These are phyloP conservation scores for Kodamaea restingae DNA, from an alignment of 805 yeast species.

Conservation along the genomic window DNA sequence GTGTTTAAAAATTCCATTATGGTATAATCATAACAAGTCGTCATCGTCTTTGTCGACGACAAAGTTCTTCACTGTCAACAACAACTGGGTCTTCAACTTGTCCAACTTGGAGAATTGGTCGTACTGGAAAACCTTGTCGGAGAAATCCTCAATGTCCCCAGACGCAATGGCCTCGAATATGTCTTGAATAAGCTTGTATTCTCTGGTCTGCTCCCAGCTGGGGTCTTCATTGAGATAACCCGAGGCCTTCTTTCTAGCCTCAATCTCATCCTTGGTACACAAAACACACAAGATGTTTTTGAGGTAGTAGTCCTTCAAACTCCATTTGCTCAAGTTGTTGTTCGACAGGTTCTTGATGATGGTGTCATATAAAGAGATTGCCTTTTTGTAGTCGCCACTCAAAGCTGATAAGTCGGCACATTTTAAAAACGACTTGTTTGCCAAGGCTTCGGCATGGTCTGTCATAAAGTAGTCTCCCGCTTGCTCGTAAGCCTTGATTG, in stretches of 20 bases:
- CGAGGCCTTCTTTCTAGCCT: conserved; percentile 70
- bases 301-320: conserved; percentile 84
- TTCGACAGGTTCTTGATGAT: conserved; percentile 73
- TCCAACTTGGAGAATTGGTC: conserved; percentile 89
- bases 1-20: no score
- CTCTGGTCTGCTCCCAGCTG: conserved; percentile 70
- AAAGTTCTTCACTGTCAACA: conserved; percentile 74
- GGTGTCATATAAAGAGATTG: conserved; percentile 71
- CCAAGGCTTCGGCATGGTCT: conserved; percentile 87
- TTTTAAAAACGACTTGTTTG: conserved; percentile 82
- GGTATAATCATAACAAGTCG: conserved; percentile 42
- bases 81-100: conserved; percentile 80
- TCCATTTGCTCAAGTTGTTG: conserved; percentile 81
- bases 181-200: conserved; percentile 62
- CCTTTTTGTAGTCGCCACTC: conserved; percentile 64
- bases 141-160: conserved; percentile 74
- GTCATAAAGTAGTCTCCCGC: conserved; percentile 96
- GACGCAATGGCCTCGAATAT: conserved; percentile 70
- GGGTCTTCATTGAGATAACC: conserved; percentile 70
- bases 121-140: conserved; percentile 71
- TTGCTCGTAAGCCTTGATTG: conserved; percentile 75
- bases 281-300: conserved; percentile 79
- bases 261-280: conserved; percentile 82
- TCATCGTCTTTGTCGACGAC: conserved; percentile 69
- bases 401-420: conserved; percentile 83